phyloP scores from a whole-genome alignment of 169 alveolate genomes.

The Theileria parva region DNA sequence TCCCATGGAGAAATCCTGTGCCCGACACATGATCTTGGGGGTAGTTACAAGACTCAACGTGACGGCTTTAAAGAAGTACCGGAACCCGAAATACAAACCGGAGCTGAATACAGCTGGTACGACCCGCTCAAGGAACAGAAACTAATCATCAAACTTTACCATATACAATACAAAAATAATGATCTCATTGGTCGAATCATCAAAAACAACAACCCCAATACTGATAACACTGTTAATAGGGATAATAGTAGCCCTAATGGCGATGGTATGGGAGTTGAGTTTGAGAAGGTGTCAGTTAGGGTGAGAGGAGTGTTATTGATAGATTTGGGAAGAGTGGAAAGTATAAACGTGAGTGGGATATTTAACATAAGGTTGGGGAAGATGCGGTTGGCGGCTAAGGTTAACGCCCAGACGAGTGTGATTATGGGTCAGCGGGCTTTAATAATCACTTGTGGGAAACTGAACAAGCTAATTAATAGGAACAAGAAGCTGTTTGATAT shows the following conservation, averaged over 20 bases:
- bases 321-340: conserved; percentile 54
- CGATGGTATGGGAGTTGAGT: background rate
- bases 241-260: background rate
- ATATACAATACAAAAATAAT: conserved; percentile 2
- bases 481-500: conserved; percentile 6
- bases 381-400: conserved; percentile 20
- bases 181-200: background rate
- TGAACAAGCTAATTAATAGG: conserved; percentile 12
- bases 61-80: background rate
- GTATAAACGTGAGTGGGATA: conserved; percentile 39
- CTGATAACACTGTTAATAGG: background rate
- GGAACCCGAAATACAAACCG: conserved; percentile 4
- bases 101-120: conserved; percentile 52
- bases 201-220: background rate
- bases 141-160: conserved; percentile 30
- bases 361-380: conserved; percentile 29
- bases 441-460: conserved; percentile 37
- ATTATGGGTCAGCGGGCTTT: conserved; percentile 59
- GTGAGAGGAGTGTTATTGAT: conserved; percentile 40
- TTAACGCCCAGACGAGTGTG: conserved; percentile 57
- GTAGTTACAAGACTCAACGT: background rate
- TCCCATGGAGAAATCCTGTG: conserved; percentile 55
- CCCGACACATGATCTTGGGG: background rate
- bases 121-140: conserved; percentile 64
- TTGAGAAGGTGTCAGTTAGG: conserved; percentile 15